phyloP scores from a whole-genome alignment of 1,284 basidiomycete species.

The Hypsizygus ulmarius region DNA sequence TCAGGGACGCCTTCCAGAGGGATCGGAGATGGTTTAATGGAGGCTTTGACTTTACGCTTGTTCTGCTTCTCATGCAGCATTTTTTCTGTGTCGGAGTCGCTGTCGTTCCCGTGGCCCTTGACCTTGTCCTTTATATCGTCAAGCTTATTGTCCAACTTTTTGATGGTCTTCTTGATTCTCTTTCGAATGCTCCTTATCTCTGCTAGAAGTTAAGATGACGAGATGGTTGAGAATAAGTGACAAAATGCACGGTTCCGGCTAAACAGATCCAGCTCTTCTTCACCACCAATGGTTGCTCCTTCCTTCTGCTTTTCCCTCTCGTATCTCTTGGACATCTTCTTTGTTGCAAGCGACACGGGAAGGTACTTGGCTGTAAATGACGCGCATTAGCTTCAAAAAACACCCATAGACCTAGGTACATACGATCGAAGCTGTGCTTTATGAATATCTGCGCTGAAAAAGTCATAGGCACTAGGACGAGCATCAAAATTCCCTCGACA shows the following conservation, averaged over 20 bases:
- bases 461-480: slow-evolving; percentile 59
- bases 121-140: slow-evolving; percentile 27
- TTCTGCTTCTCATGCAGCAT: slow-evolving; percentile 1
- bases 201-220: slow-evolving; percentile 12
- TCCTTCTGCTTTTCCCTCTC: slow-evolving; percentile 28
- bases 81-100: slow-evolving; percentile 9
- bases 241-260: slow-evolving; percentile 36
- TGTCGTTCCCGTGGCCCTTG: slow-evolving; percentile 14
- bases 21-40: neutral
- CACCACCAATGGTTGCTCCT: slow-evolving; percentile 20
- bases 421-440: slow-evolving; percentile 40
- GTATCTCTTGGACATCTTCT: slow-evolving; percentile 43
- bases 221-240: neutral
- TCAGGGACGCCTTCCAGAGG: slow-evolving; percentile 6
- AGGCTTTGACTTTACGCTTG: neutral
- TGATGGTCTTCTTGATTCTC: slow-evolving; percentile 29
- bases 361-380: slow-evolving; percentile 43
- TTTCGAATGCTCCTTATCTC: slow-evolving; percentile 30
- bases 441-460: slow-evolving; percentile 41
- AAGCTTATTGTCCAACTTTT: slow-evolving; percentile 30
- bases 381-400: neutral
- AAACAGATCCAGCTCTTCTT: slow-evolving; percentile 42
- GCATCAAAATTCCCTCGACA: slow-evolving; percentile 58
- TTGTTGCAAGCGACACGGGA: slow-evolving; percentile 63
- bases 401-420: slow-evolving; percentile 11